Base-by-base conservation (phyloP, 176 grass and related monocot species). In the Oryza officinalis region DNA sequence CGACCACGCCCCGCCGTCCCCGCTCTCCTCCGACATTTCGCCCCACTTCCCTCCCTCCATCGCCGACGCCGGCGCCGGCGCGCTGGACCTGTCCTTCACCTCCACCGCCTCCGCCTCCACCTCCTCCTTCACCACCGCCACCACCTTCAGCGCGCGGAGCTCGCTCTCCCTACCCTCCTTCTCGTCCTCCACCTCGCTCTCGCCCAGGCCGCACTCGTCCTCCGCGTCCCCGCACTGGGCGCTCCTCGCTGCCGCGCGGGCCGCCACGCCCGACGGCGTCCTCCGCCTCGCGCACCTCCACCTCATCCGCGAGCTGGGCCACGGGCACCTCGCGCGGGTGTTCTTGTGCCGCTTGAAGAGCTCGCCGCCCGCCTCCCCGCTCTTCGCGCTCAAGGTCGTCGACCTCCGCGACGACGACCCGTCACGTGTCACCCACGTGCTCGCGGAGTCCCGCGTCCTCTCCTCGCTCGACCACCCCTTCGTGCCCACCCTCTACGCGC, bases 311-410 rank as follows among this genome's bases (percentile, higher is more conserved):
- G 90, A 88, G 57, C 92, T 97, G 61, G 94, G 94, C 20, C 87
- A 91, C 10, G 94, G 94, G 0, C 92, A 97, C 84, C 94, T 97
- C 78, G 92, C 94, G 10, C 86, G 92, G 50, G 92, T 97, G 38
- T 97, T 91, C 86, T 88, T 92, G 72, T 97, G 94, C 88, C 90
- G 94, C 23, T 87, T 97, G 81, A 92, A 88, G 76, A 67, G 66
- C 80, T 85, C 88, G 1, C 89, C 89, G 27, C 80, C 80, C 0
- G 38, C 72, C 9, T 83, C 87, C 30, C 88, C 92, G 15, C 83
- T 84, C 64, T 97, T 94, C 64, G 94, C 94, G 18, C 92, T 97
- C 77, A 97, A 97, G 75, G 94, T 97, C 33, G 82, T 94, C 69
- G 94, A 97, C 88, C 81, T 97, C 74, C 86, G 83, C 28, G 88